phyloP scores from a whole-genome alignment of 164 flowering plant species.

The grape (Vitis vinifera) region DNA sequence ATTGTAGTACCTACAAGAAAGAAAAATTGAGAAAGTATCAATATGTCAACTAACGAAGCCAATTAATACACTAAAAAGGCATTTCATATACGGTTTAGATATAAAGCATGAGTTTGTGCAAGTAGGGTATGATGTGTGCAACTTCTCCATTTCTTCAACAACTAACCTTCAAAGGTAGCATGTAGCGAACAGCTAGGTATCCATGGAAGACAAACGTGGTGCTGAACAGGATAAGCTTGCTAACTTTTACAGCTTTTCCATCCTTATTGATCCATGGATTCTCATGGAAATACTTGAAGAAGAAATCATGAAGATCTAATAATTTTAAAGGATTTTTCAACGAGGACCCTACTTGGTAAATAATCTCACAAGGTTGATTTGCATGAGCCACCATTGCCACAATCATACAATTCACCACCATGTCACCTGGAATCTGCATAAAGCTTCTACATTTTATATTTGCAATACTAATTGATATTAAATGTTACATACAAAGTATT shows the following conservation, averaged over 20 bases:
- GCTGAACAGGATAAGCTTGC: slow-evolving; percentile 20
- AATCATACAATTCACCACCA: slow-evolving; percentile 75
- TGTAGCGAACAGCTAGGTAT: slow-evolving; percentile 49
- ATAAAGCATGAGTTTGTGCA: no score
- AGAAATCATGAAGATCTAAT: slow-evolving; percentile 19
- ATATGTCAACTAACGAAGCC: background rate
- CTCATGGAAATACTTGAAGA: slow-evolving; percentile 39
- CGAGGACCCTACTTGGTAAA: slow-evolving; percentile 72
- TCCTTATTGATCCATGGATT: slow-evolving; percentile 54
- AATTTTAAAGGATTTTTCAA: slow-evolving; percentile 35
- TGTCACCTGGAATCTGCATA: slow-evolving; percentile 81
- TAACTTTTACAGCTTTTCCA: slow-evolving; percentile 54
- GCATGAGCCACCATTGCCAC: slow-evolving; percentile 52
- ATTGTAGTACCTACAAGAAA: slow-evolving; percentile 34
- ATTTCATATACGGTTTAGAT: no score
- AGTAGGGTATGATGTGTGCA: no score
- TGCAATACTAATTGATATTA: background rate
- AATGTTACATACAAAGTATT: background rate
- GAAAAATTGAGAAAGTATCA: background rate
- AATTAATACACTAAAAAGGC: background rate
- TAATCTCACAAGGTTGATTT: slow-evolving; percentile 20
- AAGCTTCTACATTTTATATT: background rate
- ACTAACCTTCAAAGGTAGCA: slow-evolving; percentile 54
- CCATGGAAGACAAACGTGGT: slow-evolving; percentile 44
- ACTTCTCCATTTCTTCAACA: background rate